Conservation (phyloP, 345 rosid genomes). For the Capsella bursapastoris region DNA sequence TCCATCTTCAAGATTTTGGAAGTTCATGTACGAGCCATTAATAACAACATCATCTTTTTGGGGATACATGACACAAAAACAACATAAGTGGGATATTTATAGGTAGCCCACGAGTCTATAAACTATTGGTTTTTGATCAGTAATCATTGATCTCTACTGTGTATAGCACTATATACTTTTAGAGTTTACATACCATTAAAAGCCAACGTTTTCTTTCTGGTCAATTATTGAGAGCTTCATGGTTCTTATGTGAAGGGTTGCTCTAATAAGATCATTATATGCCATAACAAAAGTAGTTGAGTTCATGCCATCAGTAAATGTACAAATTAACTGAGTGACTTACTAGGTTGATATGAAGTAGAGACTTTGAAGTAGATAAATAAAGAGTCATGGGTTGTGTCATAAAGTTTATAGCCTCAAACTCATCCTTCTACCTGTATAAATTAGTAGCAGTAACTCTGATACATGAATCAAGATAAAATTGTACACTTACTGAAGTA, state of each 20-base stretch:
- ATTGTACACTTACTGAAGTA: neutral
- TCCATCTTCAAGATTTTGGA: conserved; percentile 25
- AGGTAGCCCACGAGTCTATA: conserved; percentile 19
- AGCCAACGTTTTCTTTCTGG: neutral
- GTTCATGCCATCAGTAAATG: neutral
- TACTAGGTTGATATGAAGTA: neutral
- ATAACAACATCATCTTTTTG: conserved; percentile 11
- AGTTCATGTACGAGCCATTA: neutral
- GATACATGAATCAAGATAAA: neutral
- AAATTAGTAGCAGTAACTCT: too few relatives aligned
- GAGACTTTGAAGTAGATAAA: too few relatives aligned
- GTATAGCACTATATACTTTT: neutral
- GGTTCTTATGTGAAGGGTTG: neutral
- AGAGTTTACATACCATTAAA: neutral
- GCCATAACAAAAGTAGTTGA: neutral
- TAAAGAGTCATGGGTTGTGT: neutral
- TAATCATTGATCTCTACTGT: conserved; percentile 25
- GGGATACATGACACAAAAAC: conserved; percentile 5
- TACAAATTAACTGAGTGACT: neutral
- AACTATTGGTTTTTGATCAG: conserved; percentile 16
- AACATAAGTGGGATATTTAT: conserved; percentile 18
- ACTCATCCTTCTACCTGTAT: too few relatives aligned
- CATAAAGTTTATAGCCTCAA: neutral
- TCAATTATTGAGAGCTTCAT: conserved; percentile 5
- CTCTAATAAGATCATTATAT: conserved; percentile 1